phyloP scores from a whole-genome alignment of 2,329 filamentous ascomycete species.

The Tolypocladium ovalisporum region DNA sequence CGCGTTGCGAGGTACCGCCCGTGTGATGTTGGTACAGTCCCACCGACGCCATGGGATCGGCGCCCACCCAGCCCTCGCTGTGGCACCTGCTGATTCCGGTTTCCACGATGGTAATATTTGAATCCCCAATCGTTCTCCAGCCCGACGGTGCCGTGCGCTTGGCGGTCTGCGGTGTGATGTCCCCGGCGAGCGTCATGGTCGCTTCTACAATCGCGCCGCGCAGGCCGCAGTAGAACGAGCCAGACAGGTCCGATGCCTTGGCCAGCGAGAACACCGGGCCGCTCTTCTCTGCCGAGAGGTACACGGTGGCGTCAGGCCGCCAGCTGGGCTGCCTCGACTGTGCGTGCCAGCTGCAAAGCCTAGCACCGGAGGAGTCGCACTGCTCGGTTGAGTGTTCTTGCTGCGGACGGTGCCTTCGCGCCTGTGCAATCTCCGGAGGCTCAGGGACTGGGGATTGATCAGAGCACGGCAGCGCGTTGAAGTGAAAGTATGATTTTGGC shows the following conservation, averaged over 20 bases:
- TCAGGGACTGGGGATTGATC: slow-evolving; percentile 1
- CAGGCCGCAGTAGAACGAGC: slow-evolving; percentile 38
- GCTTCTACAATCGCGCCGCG: slow-evolving; percentile 36
- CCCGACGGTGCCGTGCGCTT: slow-evolving; percentile 11
- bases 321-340: slow-evolving; percentile 30
- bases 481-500: slow-evolving; percentile 36
- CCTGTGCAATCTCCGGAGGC: background rate
- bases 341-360: slow-evolving; percentile 36
- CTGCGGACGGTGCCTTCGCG: background rate
- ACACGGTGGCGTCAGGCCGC: slow-evolving; percentile 37
- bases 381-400: slow-evolving; percentile 4
- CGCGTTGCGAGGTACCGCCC: background rate
- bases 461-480: slow-evolving; percentile 34
- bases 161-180: slow-evolving; percentile 3
- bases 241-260: slow-evolving; percentile 33
- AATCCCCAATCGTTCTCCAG: slow-evolving; percentile 10
- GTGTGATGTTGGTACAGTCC: background rate
- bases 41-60: background rate
- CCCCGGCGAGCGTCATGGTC: slow-evolving; percentile 15
- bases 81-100: slow-evolving; percentile 18
- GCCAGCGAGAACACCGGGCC: slow-evolving; percentile 34
- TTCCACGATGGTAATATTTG: slow-evolving; percentile 15
- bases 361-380: slow-evolving; percentile 24
- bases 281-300: slow-evolving; percentile 24
- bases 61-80: slow-evolving; percentile 2